A percentile compares a stretch with the other conserved stretches of the same genome.
phyloP scores from a whole-genome alignment of 306 rosid species.

The Luffa acutangula region DNA sequence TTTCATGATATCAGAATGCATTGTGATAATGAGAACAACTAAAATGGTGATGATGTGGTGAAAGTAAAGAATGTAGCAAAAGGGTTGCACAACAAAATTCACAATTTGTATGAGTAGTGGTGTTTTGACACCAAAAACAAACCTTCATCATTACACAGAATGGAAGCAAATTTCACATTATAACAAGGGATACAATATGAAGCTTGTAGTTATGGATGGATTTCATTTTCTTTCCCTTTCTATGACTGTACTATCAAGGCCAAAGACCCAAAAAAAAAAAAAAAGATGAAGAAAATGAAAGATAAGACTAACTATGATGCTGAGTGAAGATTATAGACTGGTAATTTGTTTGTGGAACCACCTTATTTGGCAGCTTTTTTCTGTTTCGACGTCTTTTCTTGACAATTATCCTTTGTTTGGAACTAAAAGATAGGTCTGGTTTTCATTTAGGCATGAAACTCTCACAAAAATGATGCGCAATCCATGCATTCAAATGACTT shows the following conservation, averaged over 20 bases:
- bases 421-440: background rate
- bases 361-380: background rate
- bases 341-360: background rate
- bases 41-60: background rate
- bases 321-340: background rate
- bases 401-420: background rate
- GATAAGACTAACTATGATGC: background rate
- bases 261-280: background rate
- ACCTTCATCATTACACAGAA: background rate
- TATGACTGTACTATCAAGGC: slow-evolving; percentile 3
- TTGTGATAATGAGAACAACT: too few relatives aligned
- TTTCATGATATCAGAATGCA: too few relatives aligned
- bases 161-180: background rate
- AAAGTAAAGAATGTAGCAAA: background rate
- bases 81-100: background rate
- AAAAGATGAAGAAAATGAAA: background rate
- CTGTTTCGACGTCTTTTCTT: background rate
- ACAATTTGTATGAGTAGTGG: background rate
- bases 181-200: background rate
- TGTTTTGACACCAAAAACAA: background rate
- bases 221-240: slow-evolving; percentile 5
- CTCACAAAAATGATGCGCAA: background rate
- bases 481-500: background rate
- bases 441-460: background rate
- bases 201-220: background rate